Conservation (phyloP, 306 rosid genomes). For the Rosa chinensis region DNA sequence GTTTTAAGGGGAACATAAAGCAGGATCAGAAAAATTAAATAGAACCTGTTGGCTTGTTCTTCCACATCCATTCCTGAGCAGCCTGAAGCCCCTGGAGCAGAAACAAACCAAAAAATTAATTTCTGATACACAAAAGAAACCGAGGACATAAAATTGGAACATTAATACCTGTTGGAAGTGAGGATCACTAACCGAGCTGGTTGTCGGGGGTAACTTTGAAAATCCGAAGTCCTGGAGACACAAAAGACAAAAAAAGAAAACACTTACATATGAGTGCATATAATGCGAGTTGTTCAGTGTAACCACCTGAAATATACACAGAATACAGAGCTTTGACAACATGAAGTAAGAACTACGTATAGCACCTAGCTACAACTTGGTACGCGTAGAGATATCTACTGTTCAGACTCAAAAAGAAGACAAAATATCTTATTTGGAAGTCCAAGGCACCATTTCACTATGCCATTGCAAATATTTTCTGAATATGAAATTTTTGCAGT, state of each 20-base stretch:
- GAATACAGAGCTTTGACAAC: not conserved
- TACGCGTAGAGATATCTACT: not conserved
- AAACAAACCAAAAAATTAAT: conserved; percentile 24
- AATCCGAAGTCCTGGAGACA: conserved; percentile 52
- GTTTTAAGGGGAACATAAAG: not conserved
- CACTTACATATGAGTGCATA: not conserved
- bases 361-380: not conserved
- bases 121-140: not conserved
- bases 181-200: conserved; percentile 48
- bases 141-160: conserved; percentile 2
- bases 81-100: conserved; percentile 59
- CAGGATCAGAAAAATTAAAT: conserved; percentile 5
- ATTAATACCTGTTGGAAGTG: conserved; percentile 50
- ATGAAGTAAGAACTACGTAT: not conserved
- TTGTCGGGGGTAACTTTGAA: conserved; percentile 41
- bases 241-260: conserved; percentile 14
- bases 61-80: conserved; percentile 81
- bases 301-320: not conserved
- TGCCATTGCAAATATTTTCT: not conserved
- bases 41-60: conserved; percentile 78
- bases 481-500: not conserved
- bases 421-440: not conserved
- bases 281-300: not conserved
- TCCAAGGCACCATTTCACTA: not conserved
- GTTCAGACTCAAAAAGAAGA: not conserved